Evolutionary conservation across 805 yeast species (phyloP).

Genomic region (Lachancea cidri): DNA sequence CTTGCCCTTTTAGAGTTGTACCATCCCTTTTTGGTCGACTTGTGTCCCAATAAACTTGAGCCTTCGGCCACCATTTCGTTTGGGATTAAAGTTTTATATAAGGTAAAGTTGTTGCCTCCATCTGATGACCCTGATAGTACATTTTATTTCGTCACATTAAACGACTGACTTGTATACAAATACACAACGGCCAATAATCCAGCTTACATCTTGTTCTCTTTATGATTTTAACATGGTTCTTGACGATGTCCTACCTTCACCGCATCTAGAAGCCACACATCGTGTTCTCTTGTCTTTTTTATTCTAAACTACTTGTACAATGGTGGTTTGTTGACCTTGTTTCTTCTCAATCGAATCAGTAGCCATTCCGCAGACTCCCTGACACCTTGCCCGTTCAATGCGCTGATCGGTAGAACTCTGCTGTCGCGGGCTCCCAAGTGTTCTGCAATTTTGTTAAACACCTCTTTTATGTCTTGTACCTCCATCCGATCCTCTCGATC

Average conservation of each 20-base stretch:
- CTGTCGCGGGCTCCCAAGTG: constrained; percentile 86
- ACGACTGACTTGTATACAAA: too few relatives aligned
- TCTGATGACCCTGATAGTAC: too few relatives aligned
- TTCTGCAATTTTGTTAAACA: constrained; percentile 77
- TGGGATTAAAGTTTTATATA: not conserved
- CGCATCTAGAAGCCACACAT: too few relatives aligned
- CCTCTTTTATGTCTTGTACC: constrained; percentile 73
- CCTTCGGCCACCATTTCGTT: not conserved
- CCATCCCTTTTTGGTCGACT: not conserved
- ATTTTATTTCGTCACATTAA: too few relatives aligned
- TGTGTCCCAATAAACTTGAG: not conserved
- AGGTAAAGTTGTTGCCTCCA: too few relatives aligned
- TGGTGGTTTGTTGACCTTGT: constrained; percentile 38
- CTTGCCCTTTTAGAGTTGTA: not conserved
- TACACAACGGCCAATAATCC: too few relatives aligned
- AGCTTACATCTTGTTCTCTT: too few relatives aligned
- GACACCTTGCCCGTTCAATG: constrained; percentile 72
- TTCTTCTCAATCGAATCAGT: constrained; percentile 55
- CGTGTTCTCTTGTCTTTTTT: too few relatives aligned
- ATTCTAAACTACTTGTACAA: constrained; percentile 28
- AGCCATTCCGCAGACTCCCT: constrained; percentile 89
- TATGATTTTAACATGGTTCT: too few relatives aligned
- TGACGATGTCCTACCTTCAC: too few relatives aligned
- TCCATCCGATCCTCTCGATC: constrained; percentile 69
- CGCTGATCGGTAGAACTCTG: constrained; percentile 84